Evolutionary conservation across 192 early-diverging fungal species (phyloP).

Genomic region (Chytriomyces sp.): DNA sequence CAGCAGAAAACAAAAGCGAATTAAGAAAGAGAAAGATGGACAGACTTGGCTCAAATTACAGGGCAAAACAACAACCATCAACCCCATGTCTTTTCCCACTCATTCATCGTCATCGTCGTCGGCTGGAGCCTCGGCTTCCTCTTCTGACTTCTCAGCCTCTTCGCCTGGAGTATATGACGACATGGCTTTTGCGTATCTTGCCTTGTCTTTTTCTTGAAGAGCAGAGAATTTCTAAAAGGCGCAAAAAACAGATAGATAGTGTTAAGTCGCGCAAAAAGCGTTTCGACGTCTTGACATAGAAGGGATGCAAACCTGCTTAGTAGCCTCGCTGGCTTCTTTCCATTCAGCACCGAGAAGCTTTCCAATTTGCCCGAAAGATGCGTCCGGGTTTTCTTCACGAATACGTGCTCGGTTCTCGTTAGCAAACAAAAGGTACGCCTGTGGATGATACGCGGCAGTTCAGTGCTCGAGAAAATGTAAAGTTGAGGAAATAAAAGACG

Average conservation of each 20-base stretch:
- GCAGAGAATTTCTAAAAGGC: constrained; percentile 43
- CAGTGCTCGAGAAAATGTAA: not conserved
- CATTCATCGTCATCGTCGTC: constrained; percentile 2
- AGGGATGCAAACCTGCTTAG: constrained; percentile 48
- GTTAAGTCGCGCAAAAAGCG: not conserved
- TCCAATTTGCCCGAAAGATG: constrained; percentile 63
- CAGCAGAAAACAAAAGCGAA: not conserved
- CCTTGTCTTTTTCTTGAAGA: constrained; percentile 54
- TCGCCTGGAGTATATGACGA: constrained; percentile 32
- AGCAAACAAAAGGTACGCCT: constrained; percentile 89
- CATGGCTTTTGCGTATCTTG: constrained; percentile 43
- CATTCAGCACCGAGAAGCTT: constrained; percentile 75
- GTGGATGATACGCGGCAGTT: not conserved
- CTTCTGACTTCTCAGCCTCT: not conserved
- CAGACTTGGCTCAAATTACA: not conserved
- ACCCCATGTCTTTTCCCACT: not conserved
- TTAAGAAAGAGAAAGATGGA: not conserved
- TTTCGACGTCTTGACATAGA: not conserved
- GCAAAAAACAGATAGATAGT: not conserved
- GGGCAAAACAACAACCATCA: not conserved
- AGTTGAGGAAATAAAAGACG: not conserved
- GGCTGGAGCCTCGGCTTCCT: not conserved
- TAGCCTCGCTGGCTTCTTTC: constrained; percentile 58
- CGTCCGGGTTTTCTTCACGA: constrained; percentile 80
- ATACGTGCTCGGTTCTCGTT: constrained; percentile 79